phyloP scores from a whole-genome alignment of 73 alveolate genomes.

The Effrenium voratum region DNA sequence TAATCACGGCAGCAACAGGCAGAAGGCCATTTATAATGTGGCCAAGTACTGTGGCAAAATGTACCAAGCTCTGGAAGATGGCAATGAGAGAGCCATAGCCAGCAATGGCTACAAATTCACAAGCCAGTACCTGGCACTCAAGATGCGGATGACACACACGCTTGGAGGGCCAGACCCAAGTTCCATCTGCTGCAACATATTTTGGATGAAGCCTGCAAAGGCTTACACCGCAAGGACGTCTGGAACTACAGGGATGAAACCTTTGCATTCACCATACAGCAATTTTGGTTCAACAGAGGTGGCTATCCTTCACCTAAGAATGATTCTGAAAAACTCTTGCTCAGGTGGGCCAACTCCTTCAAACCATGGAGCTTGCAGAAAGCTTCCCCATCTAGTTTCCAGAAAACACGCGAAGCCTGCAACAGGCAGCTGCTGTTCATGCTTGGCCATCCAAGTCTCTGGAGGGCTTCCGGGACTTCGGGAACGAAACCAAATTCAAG shows the following conservation, averaged over 20 bases:
- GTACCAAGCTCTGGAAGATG: background rate
- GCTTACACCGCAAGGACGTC: conserved; percentile 14
- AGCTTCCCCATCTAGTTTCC: no score
- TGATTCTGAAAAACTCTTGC: background rate
- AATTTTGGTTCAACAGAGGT: background rate
- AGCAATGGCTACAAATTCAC: background rate
- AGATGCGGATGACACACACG: background rate
- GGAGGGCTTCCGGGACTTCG: background rate
- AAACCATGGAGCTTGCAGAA: background rate
- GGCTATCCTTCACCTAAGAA: background rate
- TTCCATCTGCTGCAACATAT: conserved; percentile 18
- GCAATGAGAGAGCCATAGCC: background rate
- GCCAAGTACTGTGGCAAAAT: background rate
- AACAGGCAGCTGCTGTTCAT: background rate
- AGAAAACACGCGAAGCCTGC: conserved; percentile 1
- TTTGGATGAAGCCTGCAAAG: conserved; percentile 28
- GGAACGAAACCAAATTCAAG: background rate
- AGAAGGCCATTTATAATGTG: conserved; percentile 19
- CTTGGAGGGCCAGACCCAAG: conserved; percentile 25
- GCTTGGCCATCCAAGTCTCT: background rate
- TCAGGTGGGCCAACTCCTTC: background rate
- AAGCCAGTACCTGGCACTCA: conserved; percentile 46
- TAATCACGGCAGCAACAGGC: background rate
- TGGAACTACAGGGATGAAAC: conserved; percentile 59
- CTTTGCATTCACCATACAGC: background rate